Conservation (phyloP, 1,139 yeast species). For the Scheffersomyces segobiensis region DNA sequence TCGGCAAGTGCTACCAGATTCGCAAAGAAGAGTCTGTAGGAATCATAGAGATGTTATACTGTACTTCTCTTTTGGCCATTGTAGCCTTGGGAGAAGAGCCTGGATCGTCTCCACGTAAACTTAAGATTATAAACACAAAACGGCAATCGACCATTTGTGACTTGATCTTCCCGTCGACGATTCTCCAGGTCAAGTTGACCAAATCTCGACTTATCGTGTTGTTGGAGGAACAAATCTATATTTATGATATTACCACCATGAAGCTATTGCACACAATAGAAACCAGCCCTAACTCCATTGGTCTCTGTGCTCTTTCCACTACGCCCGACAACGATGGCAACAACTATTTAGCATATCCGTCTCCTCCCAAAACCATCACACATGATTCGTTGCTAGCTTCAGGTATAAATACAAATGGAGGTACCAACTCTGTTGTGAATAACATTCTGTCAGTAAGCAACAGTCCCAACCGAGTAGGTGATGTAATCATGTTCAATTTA, state of each 20-base stretch:
- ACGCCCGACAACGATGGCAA: slow-evolving; percentile 43
- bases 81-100: slow-evolving; percentile 89
- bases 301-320: slow-evolving; percentile 68
- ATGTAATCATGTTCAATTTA: slow-evolving; percentile 83
- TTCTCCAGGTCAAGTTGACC: slow-evolving; percentile 76
- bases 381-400: slow-evolving; percentile 45
- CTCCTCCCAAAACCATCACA: slow-evolving; percentile 60
- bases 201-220: slow-evolving; percentile 72
- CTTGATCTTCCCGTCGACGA: slow-evolving; percentile 82
- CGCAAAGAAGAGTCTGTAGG: slow-evolving; percentile 58
- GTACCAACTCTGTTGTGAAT: slow-evolving; percentile 41
- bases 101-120: slow-evolving; percentile 74
- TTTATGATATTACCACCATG: slow-evolving; percentile 89
- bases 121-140: slow-evolving; percentile 81
- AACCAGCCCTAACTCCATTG: slow-evolving; percentile 67
- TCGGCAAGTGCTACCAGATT: slow-evolving; percentile 71
- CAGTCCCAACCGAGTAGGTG: slow-evolving; percentile 67
- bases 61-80: slow-evolving; percentile 82
- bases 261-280: slow-evolving; percentile 85
- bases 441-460: slow-evolving; percentile 47
- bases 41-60: slow-evolving; percentile 86
- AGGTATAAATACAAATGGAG: slow-evolving; percentile 49
- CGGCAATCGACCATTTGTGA: slow-evolving; percentile 75
- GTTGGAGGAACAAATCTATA: slow-evolving; percentile 80
- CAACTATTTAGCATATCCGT: slow-evolving; percentile 82